phyloP scores from a whole-genome alignment of 345 rosid species.

The Populus tremula region DNA sequence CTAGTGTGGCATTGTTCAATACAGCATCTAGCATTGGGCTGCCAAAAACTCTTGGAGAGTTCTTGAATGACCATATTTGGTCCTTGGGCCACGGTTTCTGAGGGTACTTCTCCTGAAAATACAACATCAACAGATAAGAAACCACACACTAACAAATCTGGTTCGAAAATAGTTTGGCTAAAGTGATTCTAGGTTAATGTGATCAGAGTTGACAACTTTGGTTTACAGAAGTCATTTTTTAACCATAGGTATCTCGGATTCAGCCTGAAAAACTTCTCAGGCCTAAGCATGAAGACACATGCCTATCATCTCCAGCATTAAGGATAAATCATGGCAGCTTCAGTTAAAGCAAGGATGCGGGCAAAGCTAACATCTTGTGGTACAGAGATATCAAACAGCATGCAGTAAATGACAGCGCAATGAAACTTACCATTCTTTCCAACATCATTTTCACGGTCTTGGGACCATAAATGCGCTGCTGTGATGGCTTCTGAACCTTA shows the following conservation, averaged over 20 bases:
- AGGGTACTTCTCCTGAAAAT: conserved; percentile 69
- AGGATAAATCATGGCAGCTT: neutral
- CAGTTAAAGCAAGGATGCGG: too few relatives aligned
- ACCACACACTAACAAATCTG: neutral
- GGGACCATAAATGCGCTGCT: conserved; percentile 82
- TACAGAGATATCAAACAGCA: neutral
- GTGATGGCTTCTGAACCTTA: conserved; percentile 74
- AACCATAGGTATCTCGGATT: neutral
- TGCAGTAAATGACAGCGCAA: too few relatives aligned
- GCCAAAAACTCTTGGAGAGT: conserved; percentile 53
- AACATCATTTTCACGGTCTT: conserved; percentile 65
- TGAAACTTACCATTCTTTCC: conserved; percentile 70
- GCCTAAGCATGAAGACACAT: neutral
- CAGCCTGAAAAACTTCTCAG: neutral
- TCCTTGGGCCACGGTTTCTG: conserved; percentile 96
- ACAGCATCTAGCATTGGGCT: conserved; percentile 93
- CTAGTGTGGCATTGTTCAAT: conserved; percentile 47
- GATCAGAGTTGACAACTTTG: neutral
- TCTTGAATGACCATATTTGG: conserved; percentile 84
- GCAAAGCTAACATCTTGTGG: neutral
- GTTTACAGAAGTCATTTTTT: neutral
- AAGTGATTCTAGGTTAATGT: neutral
- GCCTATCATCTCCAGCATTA: neutral
- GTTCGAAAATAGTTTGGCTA: neutral
- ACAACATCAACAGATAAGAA: neutral